Base-by-base conservation (phyloP, 352 stramenopile genomes). In the Phytopythium litorale region DNA sequence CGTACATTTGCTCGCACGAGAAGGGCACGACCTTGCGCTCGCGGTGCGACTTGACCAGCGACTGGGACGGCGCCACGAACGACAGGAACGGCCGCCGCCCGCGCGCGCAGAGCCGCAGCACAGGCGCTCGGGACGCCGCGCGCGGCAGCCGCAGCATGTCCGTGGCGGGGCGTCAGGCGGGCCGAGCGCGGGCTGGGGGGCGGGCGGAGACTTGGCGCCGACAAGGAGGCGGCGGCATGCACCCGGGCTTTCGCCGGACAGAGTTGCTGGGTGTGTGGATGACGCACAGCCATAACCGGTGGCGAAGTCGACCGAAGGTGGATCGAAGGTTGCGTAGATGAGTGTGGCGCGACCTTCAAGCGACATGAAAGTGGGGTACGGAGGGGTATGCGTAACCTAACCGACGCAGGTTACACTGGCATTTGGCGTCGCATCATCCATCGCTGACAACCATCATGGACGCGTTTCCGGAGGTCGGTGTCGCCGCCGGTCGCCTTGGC, bases 1-100 rank as follows among this genome's bases (percentile, higher is more conserved):
- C 81, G 64, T 84, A 94, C 85, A 94, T 91, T 42, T 91, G 78
- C 32, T 81, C 70, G 49, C 69, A 77, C 37, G 81, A 84, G 68
- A 92, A 94, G 21, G 85, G 85, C 59, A 94, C 85, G 52, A 92
- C 58, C 35, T 82, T 81, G 51, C 70, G 87, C 71, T 94, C 85
- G 3, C 59, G 71, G 65, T 94, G 85, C 50, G 72, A 89, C 66
- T 92, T 92, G 58, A 80, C 68, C 42, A 92, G 73, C 55, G 55
- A 65, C 25, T 72, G 61, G 3, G 72, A 80, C 18, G 80, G 70
- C 30, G 73, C 78, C 61, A 73, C 65, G 56, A 90, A 88, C 50
- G 73, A 84, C 60, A 90, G 85, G 68, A 90, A 88, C 21, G 66
- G 46, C 6, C 71, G 65, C 55, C 35, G 53, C 1, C 35, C 53